A percentile compares a stretch with the other conserved stretches of the same genome.
Conservation (phyloP, 345 rosid species). For the Lepidium didymum region DNA sequence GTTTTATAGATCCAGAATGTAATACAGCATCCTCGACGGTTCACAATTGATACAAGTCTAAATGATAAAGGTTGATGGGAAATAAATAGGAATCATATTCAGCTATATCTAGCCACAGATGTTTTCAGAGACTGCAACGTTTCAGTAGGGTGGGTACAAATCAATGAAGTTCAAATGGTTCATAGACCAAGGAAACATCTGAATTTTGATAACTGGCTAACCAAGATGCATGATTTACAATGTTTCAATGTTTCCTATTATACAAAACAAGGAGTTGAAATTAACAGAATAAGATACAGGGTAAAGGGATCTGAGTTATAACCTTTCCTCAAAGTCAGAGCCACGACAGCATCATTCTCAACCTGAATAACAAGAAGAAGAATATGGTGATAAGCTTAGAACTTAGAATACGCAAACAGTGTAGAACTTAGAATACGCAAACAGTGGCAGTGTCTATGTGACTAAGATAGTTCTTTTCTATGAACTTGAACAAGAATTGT, state of each 20-base stretch:
- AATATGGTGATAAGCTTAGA: background rate
- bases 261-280: background rate
- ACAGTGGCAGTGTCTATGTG: background rate
- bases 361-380: constrained; percentile 46
- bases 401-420: background rate
- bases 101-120: background rate
- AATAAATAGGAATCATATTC: constrained; percentile 3
- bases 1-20: background rate
- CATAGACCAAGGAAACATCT: background rate
- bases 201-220: background rate
- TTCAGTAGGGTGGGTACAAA: background rate
- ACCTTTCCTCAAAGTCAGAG: constrained; percentile 89
- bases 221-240: background rate
- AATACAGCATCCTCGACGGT: background rate
- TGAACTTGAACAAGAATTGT: background rate
- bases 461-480: background rate
- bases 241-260: background rate
- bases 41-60: background rate
- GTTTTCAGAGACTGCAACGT: background rate
- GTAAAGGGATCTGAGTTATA: constrained; percentile 9
- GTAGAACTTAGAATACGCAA: background rate
- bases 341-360: constrained; percentile 92
- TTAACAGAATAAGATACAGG: background rate
- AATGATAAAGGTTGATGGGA: background rate
- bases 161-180: constrained; percentile 2